phyloP scores from a whole-genome alignment of 176 grass and related monocot genomes.

The Poa annua region DNA sequence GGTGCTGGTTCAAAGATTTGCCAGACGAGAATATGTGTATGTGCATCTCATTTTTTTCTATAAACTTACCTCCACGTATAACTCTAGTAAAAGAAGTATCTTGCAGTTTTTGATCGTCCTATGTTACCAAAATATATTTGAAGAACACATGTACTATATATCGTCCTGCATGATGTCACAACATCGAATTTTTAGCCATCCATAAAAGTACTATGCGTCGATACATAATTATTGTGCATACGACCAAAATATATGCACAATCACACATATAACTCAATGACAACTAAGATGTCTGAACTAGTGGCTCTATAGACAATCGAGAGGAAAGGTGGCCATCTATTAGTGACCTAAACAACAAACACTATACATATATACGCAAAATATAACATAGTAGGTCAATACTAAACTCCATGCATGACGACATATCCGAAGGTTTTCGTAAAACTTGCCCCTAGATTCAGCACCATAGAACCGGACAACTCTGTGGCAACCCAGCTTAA shows the following conservation, averaged over 20 bases:
- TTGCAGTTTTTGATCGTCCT: not conserved
- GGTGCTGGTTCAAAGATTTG: not conserved
- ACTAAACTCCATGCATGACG: not conserved
- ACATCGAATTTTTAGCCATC: too few species aligned
- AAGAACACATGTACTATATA: not conserved
- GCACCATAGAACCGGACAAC: not conserved
- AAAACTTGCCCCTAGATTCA: not conserved
- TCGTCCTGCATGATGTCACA: too few species aligned
- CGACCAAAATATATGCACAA: not conserved
- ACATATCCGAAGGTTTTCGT: too few species aligned
- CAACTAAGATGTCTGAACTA: not conserved
- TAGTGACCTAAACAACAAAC: too few species aligned
- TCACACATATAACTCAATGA: not conserved
- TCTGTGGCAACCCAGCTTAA: not conserved
- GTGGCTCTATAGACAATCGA: too few species aligned
- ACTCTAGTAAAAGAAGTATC: not conserved
- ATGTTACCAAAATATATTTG: not conserved
- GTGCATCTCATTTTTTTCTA: not conserved
- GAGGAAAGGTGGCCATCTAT: too few species aligned
- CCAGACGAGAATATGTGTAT: not conserved
- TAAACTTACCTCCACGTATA: not conserved
- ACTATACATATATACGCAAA: too few species aligned
- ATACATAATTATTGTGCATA: not conserved
- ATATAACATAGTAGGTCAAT: not conserved
- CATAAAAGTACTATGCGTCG: too few species aligned